A percentile compares a stretch with the other conserved stretches of the same genome.
Conservation (phyloP, 75 land plant genomes). For the Sequoia sempervirens region DNA sequence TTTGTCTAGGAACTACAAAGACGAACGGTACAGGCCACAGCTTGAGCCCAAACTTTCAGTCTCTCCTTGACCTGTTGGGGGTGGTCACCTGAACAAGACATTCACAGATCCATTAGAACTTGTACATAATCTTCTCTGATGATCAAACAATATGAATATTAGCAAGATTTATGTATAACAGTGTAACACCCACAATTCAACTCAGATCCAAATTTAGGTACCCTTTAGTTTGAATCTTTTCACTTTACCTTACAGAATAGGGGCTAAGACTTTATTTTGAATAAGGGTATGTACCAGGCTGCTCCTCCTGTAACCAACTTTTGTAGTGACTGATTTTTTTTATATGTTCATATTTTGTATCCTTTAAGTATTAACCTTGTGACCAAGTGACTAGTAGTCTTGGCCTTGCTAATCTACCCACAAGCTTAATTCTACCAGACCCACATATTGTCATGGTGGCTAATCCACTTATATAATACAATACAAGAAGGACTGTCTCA, state of each 20-base stretch:
- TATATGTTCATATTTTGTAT: too few species aligned
- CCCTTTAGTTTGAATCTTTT: not conserved
- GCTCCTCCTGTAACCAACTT: too few species aligned
- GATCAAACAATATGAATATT: not conserved
- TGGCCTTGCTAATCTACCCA: too few species aligned
- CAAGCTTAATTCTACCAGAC: too few species aligned
- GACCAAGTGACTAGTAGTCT: too few species aligned
- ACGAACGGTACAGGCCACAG: slow-evolving; percentile 24
- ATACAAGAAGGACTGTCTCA: too few species aligned
- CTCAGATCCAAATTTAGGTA: not conserved
- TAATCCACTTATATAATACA: too few species aligned
- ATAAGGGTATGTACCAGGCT: too few species aligned
- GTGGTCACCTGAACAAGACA: slow-evolving; percentile 25
- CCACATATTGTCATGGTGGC: too few species aligned
- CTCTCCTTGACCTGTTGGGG: slow-evolving; percentile 32
- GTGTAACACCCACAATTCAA: not conserved
- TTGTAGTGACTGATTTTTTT: too few species aligned
- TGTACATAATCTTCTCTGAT: not conserved
- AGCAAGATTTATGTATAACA: not conserved
- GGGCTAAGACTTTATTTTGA: not conserved
- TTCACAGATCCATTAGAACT: not conserved
- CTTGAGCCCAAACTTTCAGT: slow-evolving; percentile 35
- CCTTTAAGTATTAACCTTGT: too few species aligned
- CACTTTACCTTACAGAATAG: not conserved
- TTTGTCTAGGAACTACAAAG: slow-evolving; percentile 4